These are phyloP conservation scores for Aspergillus novofumigatus DNA, from an alignment of 2,329 filamentous ascomycete species.

Conservation along the genomic window DNA sequence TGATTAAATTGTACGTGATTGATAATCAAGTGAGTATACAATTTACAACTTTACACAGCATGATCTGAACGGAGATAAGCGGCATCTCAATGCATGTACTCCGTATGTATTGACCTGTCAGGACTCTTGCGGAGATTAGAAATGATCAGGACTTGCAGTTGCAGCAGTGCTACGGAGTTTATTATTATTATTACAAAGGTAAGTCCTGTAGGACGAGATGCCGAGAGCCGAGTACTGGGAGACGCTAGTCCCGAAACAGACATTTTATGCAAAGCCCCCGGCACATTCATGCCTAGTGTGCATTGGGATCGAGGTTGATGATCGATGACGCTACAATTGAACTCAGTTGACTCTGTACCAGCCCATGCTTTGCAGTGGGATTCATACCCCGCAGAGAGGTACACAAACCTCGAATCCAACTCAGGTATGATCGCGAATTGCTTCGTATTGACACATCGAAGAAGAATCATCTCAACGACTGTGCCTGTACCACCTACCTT, in stretches of 20 bases:
- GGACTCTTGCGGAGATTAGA: background rate
- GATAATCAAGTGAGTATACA: background rate
- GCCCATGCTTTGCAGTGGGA: background rate
- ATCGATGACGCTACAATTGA: background rate
- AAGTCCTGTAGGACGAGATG: background rate
- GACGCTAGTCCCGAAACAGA: background rate
- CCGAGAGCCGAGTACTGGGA: background rate
- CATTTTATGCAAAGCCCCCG: background rate
- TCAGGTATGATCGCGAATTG: too few relatives aligned
- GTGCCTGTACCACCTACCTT: background rate
- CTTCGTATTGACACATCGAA: background rate
- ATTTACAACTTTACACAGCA: background rate
- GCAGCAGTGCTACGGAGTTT: background rate
- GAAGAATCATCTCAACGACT: background rate
- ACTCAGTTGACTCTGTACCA: background rate
- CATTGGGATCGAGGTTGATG: background rate
- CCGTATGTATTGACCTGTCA: too few relatives aligned
- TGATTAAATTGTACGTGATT: background rate
- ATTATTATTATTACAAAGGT: too few relatives aligned
- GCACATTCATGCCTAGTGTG: background rate
- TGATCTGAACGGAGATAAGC: background rate
- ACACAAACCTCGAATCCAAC: background rate
- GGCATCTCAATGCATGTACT: background rate
- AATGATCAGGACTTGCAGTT: background rate
- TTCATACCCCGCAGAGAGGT: background rate